Base-by-base conservation (phyloP, 441 rosid species). In the Macaranga tanarius region DNA sequence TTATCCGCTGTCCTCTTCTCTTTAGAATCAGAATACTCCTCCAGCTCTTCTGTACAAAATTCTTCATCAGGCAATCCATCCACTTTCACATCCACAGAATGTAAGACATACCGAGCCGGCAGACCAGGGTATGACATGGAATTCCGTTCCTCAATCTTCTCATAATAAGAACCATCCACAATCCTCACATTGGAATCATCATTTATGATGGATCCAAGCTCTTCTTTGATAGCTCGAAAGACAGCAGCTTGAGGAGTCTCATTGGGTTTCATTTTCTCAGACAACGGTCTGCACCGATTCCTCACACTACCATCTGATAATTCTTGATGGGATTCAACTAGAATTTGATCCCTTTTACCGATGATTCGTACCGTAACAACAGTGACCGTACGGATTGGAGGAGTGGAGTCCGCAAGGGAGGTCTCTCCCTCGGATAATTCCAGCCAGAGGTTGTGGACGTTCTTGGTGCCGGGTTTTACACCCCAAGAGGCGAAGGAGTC, bases 361-460 rank as follows among this genome's bases (percentile, higher is more conserved):
- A 86, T 63, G 2, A 90, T 75, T 8, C 86, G 89, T 25, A 86
- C 94, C 7, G 86, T 77, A 5, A 87, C 93, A 48, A 89, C 95
- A 72, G 79, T 86, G 63, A 94, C 88, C 0, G 90, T 86, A 9
- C 97, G 92, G 23, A 92, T 72, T 17, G 97, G 97, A 9, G 97
- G 97, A 34, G 67, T 81, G n/a, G 95, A 79, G 54, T 94, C 95
- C 20, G 83, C 83, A 47, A 94, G 91, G 8, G 77, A 83, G 61
- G 88, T 84, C 71, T 92, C 97, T 28, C 99, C 99, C 38, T 90
- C 89, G 72, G 92, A 79, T 44, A 94, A 86, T 71, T 94, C 99
- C 7, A 94, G 92, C 97, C 97, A 94, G 85, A 92, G 97, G 72
- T 92, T 90, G 75, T 94, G 95, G 70, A 94, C 86, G 81, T 92